Evolutionary conservation across 192 early-diverging fungal species (phyloP), one percentile per base, ranked within the genome.

Genomic region (Ambispora gerdemannii): DNA sequence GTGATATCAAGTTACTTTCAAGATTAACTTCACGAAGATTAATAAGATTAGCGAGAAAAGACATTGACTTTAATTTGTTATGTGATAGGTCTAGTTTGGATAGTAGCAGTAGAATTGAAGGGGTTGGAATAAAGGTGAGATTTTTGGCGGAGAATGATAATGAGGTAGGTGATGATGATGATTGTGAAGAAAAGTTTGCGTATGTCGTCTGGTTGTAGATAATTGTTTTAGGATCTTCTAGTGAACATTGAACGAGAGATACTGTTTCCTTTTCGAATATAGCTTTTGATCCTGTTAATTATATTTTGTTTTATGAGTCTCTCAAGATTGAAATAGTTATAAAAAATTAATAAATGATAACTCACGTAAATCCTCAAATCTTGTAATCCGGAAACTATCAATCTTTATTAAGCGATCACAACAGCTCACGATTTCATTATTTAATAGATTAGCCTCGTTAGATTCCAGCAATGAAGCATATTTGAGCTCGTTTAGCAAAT

Each of bases 401-500:
- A 70, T 70, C 25, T 58, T 58, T 27, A 70, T 70, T 34, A 70
- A 56, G 15, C 25, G 51, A 58, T 38, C 67, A 43, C 53, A 70
- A 27, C 36, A 34, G 20, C 19, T 38, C 49, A 56, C n/a, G 8
- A 70, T 17, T 22, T 70, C 67, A 35, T 70, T 13, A 56, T 70
- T 33, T 24, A 58, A 10, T 6, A 56, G 53, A 4, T 4, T 27
- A 22, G 6, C 11, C 25, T 70, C 67, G 35, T 53, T 15, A 3
- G 15, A 7, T 8, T 70, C 43, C 20, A 51, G 8, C 28, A 8
- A 22, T n/a, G 28, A 25, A 25, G 47, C 47, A 28, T 34, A 34
- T 55, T 70, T 70, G 31, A 88, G 72, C 22, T 80, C 71, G 6
- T 71, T 50, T 70, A 84, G 72, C 19, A 88, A 80, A 75, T 88